A percentile compares a stretch with the other conserved stretches of the same genome.
Conservation (phyloP, 2,329 filamentous ascomycete species). For the Lachnellula hyalina region DNA sequence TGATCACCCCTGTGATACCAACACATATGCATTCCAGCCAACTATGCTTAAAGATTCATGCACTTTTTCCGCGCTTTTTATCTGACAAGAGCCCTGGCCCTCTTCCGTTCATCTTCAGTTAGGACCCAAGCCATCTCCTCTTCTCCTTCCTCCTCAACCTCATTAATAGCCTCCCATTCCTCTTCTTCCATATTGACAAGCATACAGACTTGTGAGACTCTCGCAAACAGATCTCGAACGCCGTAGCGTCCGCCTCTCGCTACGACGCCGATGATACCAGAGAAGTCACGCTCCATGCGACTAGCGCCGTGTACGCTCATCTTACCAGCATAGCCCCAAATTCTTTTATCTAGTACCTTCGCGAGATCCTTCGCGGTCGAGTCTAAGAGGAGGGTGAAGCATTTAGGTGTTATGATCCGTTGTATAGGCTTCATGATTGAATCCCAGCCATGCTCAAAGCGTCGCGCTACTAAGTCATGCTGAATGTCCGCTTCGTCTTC, state of each 20-base stretch:
- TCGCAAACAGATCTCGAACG: constrained; percentile 70
- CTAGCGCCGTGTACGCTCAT: constrained; percentile 75
- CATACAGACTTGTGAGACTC: constrained; percentile 74
- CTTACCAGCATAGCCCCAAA: constrained; percentile 74
- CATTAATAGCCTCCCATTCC: constrained; percentile 77
- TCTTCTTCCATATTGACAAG: constrained; percentile 94
- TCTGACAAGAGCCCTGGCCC: constrained; percentile 63
- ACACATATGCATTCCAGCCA: neutral
- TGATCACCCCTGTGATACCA: too few relatives aligned
- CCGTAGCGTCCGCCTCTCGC: constrained; percentile 67
- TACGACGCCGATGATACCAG: constrained; percentile 64
- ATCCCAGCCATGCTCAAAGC: constrained; percentile 84
- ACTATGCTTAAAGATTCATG: neutral
- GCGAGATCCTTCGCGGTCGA: constrained; percentile 70
- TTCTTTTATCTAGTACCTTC: constrained; percentile 77
- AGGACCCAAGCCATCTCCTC: constrained; percentile 68
- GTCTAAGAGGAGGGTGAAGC: constrained; percentile 71
- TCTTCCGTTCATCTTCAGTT: constrained; percentile 66
- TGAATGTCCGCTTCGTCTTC: constrained; percentile 42
- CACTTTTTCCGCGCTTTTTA: neutral
- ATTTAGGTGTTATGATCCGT: constrained; percentile 73
- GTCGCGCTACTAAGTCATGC: constrained; percentile 65
- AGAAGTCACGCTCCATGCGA: constrained; percentile 77
- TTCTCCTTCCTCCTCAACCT: constrained; percentile 44
- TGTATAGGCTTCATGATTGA: constrained; percentile 78